Evolutionary conservation across 1,284 basidiomycete species (phyloP).

Genomic region (Sanghuangporus weigelae): DNA sequence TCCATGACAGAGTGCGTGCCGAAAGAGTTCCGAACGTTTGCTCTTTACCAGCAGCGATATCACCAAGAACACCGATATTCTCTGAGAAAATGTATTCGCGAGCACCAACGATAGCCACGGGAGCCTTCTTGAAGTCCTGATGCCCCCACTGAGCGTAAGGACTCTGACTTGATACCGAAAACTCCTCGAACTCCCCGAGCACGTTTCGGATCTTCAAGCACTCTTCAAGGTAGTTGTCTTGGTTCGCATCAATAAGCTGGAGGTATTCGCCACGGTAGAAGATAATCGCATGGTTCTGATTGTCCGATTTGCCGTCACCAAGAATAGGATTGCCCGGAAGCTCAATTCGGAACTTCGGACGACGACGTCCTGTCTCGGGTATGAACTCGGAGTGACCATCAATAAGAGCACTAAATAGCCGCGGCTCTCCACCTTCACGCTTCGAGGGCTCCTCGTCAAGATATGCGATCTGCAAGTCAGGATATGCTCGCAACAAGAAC

Average conservation of each 20-base stretch:
- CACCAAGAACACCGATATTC: constrained; percentile 98
- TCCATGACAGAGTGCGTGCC: constrained; percentile 92
- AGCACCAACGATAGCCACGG: constrained; percentile 96
- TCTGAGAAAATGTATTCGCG: constrained; percentile 99
- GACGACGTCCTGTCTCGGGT: constrained; percentile 80
- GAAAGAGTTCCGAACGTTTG: constrained; percentile 99
- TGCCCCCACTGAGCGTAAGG: constrained; percentile 89
- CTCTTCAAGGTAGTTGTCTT: constrained; percentile 99
- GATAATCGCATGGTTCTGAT: constrained; percentile 99
- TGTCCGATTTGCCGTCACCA: constrained; percentile 99
- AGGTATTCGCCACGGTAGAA: constrained; percentile 99
- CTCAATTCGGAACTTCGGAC: constrained; percentile 98
- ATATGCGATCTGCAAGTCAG: constrained; percentile 97
- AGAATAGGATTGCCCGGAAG: constrained; percentile 98
- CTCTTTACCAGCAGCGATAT: constrained; percentile 98
- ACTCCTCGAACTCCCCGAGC: constrained; percentile 98
- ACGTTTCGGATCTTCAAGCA: constrained; percentile 99
- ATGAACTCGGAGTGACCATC: constrained; percentile 98
- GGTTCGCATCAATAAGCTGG: constrained; percentile 98
- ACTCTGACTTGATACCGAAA: constrained; percentile 78
- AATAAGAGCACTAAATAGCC: constrained; percentile 94
- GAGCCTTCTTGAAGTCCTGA: constrained; percentile 82
- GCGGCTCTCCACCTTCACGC: constrained; percentile 93
- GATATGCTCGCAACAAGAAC: constrained; percentile 97
- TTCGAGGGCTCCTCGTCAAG: constrained; percentile 92